phyloP scores from a whole-genome alignment of 306 rosid genomes.

The Styphnolobium japonicum region DNA sequence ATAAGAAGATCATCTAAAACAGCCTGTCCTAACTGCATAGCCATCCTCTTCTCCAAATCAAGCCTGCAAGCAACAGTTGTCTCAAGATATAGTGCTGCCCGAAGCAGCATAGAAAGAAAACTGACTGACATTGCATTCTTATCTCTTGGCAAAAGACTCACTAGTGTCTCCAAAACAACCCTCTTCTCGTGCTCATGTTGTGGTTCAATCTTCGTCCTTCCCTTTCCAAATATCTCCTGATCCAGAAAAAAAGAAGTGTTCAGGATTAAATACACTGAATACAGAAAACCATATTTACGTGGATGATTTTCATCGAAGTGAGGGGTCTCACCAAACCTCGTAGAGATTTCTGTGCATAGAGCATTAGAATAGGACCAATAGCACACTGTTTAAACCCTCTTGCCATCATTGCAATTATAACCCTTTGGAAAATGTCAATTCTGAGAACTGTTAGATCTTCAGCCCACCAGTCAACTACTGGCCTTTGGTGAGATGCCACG shows the following conservation, averaged over 20 bases:
- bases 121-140: conserved; percentile 76
- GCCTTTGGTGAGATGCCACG: conserved; percentile 38
- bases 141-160: conserved; percentile 84
- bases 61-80: conserved; percentile 85
- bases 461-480: conserved; percentile 88
- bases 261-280: neutral
- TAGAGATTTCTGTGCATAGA: conserved; percentile 85
- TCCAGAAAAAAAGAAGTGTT: neutral
- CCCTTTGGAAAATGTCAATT: conserved; percentile 85
- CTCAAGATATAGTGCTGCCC: conserved; percentile 73
- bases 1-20: conserved; percentile 83
- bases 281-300: neutral
- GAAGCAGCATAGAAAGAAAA: conserved; percentile 80
- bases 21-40: conserved; percentile 69
- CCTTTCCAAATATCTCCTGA: conserved; percentile 82
- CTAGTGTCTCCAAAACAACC: conserved; percentile 77
- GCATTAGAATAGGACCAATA: conserved; percentile 84
- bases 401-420: conserved; percentile 78
- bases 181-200: conserved; percentile 78
- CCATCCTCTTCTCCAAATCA: conserved; percentile 89
- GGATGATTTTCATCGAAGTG: neutral
- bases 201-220: conserved; percentile 69
- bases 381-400: conserved; percentile 78
- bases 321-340: conserved; percentile 86
- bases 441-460: conserved; percentile 80